These are phyloP conservation scores for Beauveria rudraprayagi DNA, from an alignment of 2,329 filamentous ascomycete species.

Conservation along the genomic window DNA sequence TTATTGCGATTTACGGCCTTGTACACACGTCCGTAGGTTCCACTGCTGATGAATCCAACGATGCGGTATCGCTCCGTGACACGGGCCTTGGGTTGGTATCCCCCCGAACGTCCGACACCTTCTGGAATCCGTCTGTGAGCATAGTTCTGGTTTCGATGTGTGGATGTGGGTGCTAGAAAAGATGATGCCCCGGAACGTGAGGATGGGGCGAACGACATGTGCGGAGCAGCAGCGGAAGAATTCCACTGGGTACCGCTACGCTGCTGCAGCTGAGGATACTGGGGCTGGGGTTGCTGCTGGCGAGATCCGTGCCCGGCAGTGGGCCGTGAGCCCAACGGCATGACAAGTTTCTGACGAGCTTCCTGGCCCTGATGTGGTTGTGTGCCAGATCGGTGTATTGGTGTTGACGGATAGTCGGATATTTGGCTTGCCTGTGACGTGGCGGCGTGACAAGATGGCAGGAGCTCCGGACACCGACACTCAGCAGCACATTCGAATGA, in stretches of 20 bases:
- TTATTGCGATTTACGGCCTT: slow-evolving; percentile 66
- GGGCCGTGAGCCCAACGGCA: neutral
- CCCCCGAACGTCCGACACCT: slow-evolving; percentile 42
- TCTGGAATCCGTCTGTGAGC: slow-evolving; percentile 39
- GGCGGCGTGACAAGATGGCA: neutral
- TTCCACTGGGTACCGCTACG: neutral
- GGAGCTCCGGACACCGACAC: neutral
- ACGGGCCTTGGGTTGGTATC: slow-evolving; percentile 70
- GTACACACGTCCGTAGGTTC: slow-evolving; percentile 96
- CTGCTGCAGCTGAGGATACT: neutral
- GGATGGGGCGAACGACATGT: slow-evolving; percentile 10
- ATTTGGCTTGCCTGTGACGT: neutral
- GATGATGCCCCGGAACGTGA: neutral
- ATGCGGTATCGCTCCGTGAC: slow-evolving; percentile 93
- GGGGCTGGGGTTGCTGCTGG: neutral
- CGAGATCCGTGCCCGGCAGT: neutral
- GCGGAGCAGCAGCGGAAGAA: neutral
- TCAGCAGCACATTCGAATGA: neutral
- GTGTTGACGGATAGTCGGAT: neutral
- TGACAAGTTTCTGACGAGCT: neutral
- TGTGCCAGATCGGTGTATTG: neutral
- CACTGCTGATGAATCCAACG: slow-evolving; percentile 95
- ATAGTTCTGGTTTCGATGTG: neutral
- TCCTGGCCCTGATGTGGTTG: neutral
- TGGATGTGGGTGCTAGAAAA: neutral